These are phyloP conservation scores for Pleurotus tuoliensis DNA, from an alignment of 768 basidiomycete species.

Conservation along the genomic window DNA sequence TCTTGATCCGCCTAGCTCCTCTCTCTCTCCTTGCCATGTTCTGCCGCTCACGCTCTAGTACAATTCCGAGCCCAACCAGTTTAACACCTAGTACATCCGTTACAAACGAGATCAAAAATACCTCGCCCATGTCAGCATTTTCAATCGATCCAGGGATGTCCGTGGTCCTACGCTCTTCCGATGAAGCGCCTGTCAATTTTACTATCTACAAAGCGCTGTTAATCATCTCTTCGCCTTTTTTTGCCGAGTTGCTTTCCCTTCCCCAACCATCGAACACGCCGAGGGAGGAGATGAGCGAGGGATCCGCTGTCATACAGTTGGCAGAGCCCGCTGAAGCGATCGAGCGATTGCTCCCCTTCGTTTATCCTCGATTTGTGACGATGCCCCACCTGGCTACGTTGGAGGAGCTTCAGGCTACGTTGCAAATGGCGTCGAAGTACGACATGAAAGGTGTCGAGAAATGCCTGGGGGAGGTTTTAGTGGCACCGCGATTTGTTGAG, in stretches of 20 bases:
- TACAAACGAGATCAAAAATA: too few relatives aligned
- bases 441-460: slow-evolving; percentile 19
- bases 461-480: slow-evolving; percentile 10
- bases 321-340: slow-evolving; percentile 41
- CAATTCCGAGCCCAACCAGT: background rate
- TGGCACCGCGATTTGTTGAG: slow-evolving; percentile 12
- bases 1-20: background rate
- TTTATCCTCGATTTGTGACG: slow-evolving; percentile 36
- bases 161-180: slow-evolving; percentile 52
- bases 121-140: slow-evolving; percentile 15
- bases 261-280: slow-evolving; percentile 36
- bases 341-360: slow-evolving; percentile 38
- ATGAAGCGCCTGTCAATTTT: slow-evolving; percentile 38
- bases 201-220: slow-evolving; percentile 52
- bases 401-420: slow-evolving; percentile 11
- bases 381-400: slow-evolving; percentile 5
- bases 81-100: too few relatives aligned
- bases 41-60: background rate
- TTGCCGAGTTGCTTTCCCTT: slow-evolving; percentile 50
- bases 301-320: slow-evolving; percentile 42
- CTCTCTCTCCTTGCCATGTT: background rate
- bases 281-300: slow-evolving; percentile 22
- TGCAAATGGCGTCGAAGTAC: slow-evolving; percentile 18
- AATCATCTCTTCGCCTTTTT: slow-evolving; percentile 54
- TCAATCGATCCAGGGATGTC: slow-evolving; percentile 34